Base-by-base conservation (phyloP, 1,284 basidiomycete genomes). In the Moesziomyces parantarcticus region DNA sequence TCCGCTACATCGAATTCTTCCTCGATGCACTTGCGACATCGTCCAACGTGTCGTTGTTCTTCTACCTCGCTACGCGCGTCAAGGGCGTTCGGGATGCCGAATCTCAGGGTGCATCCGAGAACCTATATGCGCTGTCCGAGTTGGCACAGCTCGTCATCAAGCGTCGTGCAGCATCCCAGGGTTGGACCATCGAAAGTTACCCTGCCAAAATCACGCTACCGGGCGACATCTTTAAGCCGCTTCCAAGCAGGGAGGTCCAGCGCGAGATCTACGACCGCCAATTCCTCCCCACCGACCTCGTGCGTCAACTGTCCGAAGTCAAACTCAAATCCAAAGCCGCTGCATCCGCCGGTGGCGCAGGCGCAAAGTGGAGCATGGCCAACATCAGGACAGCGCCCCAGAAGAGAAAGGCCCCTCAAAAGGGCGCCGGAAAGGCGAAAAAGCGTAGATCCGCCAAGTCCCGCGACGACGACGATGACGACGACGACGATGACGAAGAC, bases 71-170 rank as follows among this genome's bases (percentile, higher is more conserved):
- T 0, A 86, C 88, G 75, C 92, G 92, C 80, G 87, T 90, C 60
- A 99, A 98, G 86, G 92, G 92, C 0, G 91, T 96, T 5, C 87
- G 91, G 8, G 94, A 97, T 81, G 86, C 88, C 0, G 70, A 73
- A 20, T 57, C 53, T 3, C 60, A 69, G 32, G 76, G 62, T 0
- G 65, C 71, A 7, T 48, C 47, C 25, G 76, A 79, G 92, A 92
- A 92, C 79, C 86, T 99, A 29, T 97, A 97, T 81, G 88, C 90
- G n/a, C 86, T 93, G 49, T 90, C 90, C 69, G 97, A 99, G 79
- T 86, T 99, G 5, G 90, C 94, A 0, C 92, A 97, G 84, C 89
- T 93, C 68, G 86, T 97, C 36, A 92, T 98, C 83, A 92, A 90
- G 77, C 85, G 86, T 1, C 88, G 89, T 21, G 90, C 92, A 0